A percentile compares a stretch with the other conserved stretches of the same genome.
These are phyloP conservation scores for Hypoxylon rubiginosum DNA, from an alignment of 2,329 filamentous ascomycete genomes.

Conservation along the genomic window DNA sequence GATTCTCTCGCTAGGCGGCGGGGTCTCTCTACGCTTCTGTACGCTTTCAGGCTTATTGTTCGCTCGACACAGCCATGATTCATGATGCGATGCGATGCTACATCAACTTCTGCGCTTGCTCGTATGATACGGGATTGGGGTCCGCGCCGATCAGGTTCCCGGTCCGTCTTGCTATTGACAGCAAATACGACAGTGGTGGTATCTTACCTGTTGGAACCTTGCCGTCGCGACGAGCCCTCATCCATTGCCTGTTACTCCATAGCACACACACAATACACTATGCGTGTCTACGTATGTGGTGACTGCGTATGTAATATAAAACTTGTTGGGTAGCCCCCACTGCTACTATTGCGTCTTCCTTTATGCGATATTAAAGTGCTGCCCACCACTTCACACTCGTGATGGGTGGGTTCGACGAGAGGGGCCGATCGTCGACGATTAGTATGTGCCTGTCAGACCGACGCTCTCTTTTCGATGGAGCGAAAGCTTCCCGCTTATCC, in stretches of 20 bases:
- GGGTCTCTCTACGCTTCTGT: no score
- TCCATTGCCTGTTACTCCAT: conserved; percentile 24
- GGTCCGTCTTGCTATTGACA: conserved; percentile 31
- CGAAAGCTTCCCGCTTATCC: conserved; percentile 37
- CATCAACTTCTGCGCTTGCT: conserved; percentile 22
- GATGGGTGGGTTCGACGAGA: conserved; percentile 34
- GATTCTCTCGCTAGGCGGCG: conserved; percentile 41
- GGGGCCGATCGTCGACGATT: conserved; percentile 30
- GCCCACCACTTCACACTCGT: conserved; percentile 37
- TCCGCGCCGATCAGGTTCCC: conserved; percentile 35
- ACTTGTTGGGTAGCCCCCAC: conserved; percentile 36
- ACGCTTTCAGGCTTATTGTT: conserved; percentile 30
- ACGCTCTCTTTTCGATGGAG: conserved; percentile 22
- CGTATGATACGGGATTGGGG: conserved; percentile 39
- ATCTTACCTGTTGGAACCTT: conserved; percentile 1
- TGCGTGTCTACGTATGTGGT: conserved; percentile 17
- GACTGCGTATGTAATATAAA: conserved; percentile 30
- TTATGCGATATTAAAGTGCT: conserved; percentile 41
- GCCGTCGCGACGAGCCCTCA: conserved; percentile 21
- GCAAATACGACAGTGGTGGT: conserved; percentile 38
- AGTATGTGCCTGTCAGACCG: conserved; percentile 39
- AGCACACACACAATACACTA: neutral
- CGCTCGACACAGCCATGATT: conserved; percentile 26
- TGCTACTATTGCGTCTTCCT: conserved; percentile 24
- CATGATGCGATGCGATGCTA: conserved; percentile 31